phyloP scores from a whole-genome alignment of 192 early-diverging fungal genomes.

The Spizellomyces punctatus region DNA sequence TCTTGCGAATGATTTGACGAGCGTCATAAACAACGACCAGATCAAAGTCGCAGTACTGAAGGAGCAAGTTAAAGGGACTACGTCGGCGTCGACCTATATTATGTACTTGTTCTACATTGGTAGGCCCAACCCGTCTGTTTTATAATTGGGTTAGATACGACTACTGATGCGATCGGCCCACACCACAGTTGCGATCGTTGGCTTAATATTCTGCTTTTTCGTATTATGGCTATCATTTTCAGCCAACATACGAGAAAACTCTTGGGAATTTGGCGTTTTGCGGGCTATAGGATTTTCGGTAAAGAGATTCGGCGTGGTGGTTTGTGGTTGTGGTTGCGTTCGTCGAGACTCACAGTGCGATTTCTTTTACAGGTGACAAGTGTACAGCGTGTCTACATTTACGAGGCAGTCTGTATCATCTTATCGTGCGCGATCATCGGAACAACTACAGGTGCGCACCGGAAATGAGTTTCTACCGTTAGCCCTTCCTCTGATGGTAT shows the following conservation, averaged over 20 bases:
- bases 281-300: slow-evolving; percentile 38
- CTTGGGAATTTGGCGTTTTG: slow-evolving; percentile 43
- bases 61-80: slow-evolving; percentile 19
- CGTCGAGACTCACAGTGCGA: too few relatives aligned
- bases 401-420: slow-evolving; percentile 39
- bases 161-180: background rate
- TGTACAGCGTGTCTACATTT: slow-evolving; percentile 34
- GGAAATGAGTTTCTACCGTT: too few relatives aligned
- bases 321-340: background rate
- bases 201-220: slow-evolving; percentile 38
- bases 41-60: slow-evolving; percentile 14
- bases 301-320: background rate
- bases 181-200: slow-evolving; percentile 32
- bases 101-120: slow-evolving; percentile 34
- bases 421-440: slow-evolving; percentile 29
- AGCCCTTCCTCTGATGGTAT: too few relatives aligned
- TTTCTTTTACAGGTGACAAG: slow-evolving; percentile 10
- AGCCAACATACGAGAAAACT: slow-evolving; percentile 39
- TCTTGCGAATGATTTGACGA: slow-evolving; percentile 21
- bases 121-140: background rate
- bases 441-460: slow-evolving; percentile 26
- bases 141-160: too few relatives aligned
- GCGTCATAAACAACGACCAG: slow-evolving; percentile 18
- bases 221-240: slow-evolving; percentile 42
- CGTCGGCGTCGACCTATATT: slow-evolving; percentile 24